Base-by-base conservation (phyloP, 148 eudicot species). In the Amaranthus hypochondriacus region DNA sequence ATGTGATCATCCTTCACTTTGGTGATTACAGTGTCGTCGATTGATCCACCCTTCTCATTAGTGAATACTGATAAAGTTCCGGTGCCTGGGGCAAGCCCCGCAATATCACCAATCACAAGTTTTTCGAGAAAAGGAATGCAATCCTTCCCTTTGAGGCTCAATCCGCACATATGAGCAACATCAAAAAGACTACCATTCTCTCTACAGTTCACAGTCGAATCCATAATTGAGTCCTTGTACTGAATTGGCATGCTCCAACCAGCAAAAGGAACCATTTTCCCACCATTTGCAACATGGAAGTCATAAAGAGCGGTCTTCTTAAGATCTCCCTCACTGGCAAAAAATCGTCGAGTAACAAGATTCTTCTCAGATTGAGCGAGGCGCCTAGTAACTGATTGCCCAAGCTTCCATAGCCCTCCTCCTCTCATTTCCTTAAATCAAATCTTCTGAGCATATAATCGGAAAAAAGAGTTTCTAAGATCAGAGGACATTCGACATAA, bases 191-290 rank as follows among this genome's bases (percentile, higher is more conserved):
- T 80, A 11, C 98, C 98, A 67, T 95, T 90, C 80, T 86, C 92
- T 83, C 98, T 83, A 75, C 97, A 92, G 60, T 95, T 95, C 46
- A 90, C 52, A 48, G 98, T 91, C 4, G 97, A 92, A 73, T 95
- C 98, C 92, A 95, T 95, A 62, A 95, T 95, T 4, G 98, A 89
- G 76, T 95, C 98, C 78, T 91, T 95, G 89, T 95, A 95, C 80
- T 95, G 98, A 73, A 95, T 95, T 58, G 98, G 98, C 98, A 95
- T 92, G 81, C 96, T 90, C 92, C 97, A 92, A 48, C 98, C 97
- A 44, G 97, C 97, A 89, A 95, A 95, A n/a, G 98, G 98, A n/a
- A 95, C 98, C 97, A 92, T 95, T 80, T 95, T 95, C 54, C 89
- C 98, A 52, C 97, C 97, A 83, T 95, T 42, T 48, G 87, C 85